These are phyloP conservation scores for Neurospora pannonica DNA, from an alignment of 495 filamentous ascomycete genomes.

Conservation along the genomic window DNA sequence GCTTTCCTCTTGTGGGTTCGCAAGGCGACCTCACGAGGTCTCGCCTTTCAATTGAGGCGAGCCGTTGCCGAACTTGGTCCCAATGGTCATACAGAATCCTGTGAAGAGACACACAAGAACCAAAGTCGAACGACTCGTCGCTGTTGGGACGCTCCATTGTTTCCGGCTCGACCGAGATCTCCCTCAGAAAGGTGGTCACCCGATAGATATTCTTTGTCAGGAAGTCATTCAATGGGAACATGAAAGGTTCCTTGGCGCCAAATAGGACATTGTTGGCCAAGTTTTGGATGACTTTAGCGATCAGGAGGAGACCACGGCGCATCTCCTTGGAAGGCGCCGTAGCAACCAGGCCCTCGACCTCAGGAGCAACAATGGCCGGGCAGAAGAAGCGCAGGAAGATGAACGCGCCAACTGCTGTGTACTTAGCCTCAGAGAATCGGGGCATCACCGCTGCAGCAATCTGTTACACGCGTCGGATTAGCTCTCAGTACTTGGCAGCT, in stretches of 20 bases:
- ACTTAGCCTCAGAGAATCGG: slow-evolving; percentile 57
- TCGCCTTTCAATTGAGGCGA: slow-evolving; percentile 47
- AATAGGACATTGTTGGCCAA: slow-evolving; percentile 62
- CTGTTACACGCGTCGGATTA: slow-evolving; percentile 13
- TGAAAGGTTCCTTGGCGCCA: slow-evolving; percentile 60
- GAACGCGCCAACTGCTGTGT: slow-evolving; percentile 59
- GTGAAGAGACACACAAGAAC: slow-evolving; percentile 54
- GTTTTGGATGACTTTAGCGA: slow-evolving; percentile 60
- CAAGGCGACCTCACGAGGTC: slow-evolving; percentile 41
- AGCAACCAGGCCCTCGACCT: slow-evolving; percentile 52
- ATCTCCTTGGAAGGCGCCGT: slow-evolving; percentile 52
- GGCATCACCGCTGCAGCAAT: slow-evolving; percentile 49
- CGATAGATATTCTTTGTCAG: slow-evolving; percentile 53
- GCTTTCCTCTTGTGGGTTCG: slow-evolving; percentile 34
- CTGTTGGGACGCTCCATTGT: slow-evolving; percentile 22
- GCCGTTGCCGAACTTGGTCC: slow-evolving; percentile 54
- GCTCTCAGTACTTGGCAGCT: not conserved
- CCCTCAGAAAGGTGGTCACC: slow-evolving; percentile 51
- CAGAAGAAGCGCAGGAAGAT: slow-evolving; percentile 64
- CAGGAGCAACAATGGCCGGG: slow-evolving; percentile 58
- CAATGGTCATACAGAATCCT: slow-evolving; percentile 60
- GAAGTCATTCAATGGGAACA: slow-evolving; percentile 59
- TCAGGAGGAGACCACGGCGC: slow-evolving; percentile 53
- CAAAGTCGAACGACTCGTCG: slow-evolving; percentile 54
- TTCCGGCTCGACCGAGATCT: slow-evolving; percentile 45